Base-by-base conservation (phyloP, 2,329 filamentous ascomycete genomes). In the Penicillium sp. region DNA sequence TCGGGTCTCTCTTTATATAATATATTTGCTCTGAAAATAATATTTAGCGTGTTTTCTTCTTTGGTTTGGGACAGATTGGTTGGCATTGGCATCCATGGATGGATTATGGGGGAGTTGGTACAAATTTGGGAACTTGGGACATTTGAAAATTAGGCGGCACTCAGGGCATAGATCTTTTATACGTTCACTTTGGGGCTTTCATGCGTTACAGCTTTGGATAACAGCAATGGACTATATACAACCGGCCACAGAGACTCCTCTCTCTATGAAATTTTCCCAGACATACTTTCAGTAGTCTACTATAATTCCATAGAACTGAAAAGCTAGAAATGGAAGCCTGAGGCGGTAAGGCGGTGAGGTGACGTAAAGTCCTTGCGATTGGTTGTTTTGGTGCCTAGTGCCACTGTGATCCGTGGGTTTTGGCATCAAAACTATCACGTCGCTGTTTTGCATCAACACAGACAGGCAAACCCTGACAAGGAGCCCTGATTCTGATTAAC, bases 381-480 rank as follows among this genome's bases (percentile, higher is more conserved):
- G 59, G 64, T 46, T 45, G 43, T 14, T 13, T 39, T 41, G 51
- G 48, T 52, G 21, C 22, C 56, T 67, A 65, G 64, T 49, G 62
- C 58, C 57, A 61, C 44, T 29, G 51, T 57, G 62, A 65, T 66
- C 63, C 64, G 64, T 67, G 64, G 63, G 46, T 63, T 66, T 66
- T 65, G 56, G 62, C 62, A 66, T 88, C 46, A 87, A 84, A 63
- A 92, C 86, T 70, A 96, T 90, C 74, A 95, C 90, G 24, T 76
- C 96, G 95, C 52, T 56, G 49, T 65, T 65, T 62, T 59, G 55
- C 60, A 62, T 67, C 63, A 61, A 48, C 63, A 61, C 59, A 55
- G 55, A 55, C 62, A 58, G 58, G 58, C 56, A 48, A 58, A 58
- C 57, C 56, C 55, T 53, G 52, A 49, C 52, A 44, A 51, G 52